These are phyloP conservation scores for Trichoderma erinaceum DNA, from an alignment of 495 filamentous ascomycete species.

Conservation along the genomic window DNA sequence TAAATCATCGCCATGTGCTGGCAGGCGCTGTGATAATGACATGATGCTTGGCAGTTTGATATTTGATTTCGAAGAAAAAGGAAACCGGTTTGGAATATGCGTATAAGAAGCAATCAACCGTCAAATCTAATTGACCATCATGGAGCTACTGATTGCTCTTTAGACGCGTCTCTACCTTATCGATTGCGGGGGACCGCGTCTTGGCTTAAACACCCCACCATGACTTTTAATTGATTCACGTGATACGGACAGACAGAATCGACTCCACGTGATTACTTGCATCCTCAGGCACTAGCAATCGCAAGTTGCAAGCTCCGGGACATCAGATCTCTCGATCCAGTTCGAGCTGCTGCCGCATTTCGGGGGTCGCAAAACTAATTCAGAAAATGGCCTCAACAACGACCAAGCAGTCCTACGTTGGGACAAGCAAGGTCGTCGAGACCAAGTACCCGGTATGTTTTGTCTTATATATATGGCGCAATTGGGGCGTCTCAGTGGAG, in stretches of 20 bases:
- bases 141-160: neutral
- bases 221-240: neutral
- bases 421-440: slow-evolving; percentile 63
- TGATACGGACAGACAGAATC: neutral
- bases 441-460: slow-evolving; percentile 73
- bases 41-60: neutral
- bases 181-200: slow-evolving; percentile 17
- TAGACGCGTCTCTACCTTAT: neutral
- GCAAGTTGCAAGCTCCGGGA: slow-evolving; percentile 10
- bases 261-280: neutral
- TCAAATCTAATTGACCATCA: neutral
- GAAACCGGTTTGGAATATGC: neutral
- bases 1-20: slow-evolving; percentile 45
- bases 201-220: neutral
- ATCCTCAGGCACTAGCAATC: slow-evolving; percentile 10
- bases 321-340: slow-evolving; percentile 3
- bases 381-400: slow-evolving; percentile 43
- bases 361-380: neutral
- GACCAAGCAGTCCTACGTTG: slow-evolving; percentile 49
- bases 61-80: neutral
- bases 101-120: too few species aligned
- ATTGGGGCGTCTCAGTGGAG: slow-evolving; percentile 8
- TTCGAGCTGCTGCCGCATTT: slow-evolving; percentile 3
- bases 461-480: neutral
- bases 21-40: slow-evolving; percentile 3